Conservation (phyloP, 306 rosid genomes). For the Begonia fuchsioides region DNA sequence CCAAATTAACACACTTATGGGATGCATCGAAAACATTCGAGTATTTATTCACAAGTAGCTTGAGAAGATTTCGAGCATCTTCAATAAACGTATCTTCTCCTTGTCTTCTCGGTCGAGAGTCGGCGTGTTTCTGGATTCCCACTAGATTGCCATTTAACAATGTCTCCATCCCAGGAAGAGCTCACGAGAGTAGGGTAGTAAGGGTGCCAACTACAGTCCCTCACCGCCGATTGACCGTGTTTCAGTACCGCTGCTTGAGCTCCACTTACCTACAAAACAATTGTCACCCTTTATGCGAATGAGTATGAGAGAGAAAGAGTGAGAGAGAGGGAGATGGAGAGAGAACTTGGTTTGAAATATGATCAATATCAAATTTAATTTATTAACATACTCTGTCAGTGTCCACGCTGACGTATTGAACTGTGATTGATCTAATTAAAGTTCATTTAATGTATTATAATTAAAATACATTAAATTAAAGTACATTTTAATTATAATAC, state of each 20-base stretch:
- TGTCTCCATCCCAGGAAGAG: slow-evolving; percentile 90
- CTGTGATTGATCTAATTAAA: too few species aligned
- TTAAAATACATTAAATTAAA: too few species aligned
- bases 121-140: slow-evolving; percentile 28
- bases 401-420: too few species aligned
- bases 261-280: slow-evolving; percentile 52
- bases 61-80: neutral
- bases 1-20: too few species aligned
- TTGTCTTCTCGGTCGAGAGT: slow-evolving; percentile 18
- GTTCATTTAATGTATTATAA: too few species aligned
- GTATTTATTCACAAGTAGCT: too few species aligned
- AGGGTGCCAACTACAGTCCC: slow-evolving; percentile 99
- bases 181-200: slow-evolving; percentile 59
- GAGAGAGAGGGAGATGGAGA: too few species aligned
- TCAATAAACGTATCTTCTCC: slow-evolving; percentile 23
- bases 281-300: neutral
- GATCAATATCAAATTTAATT: too few species aligned
- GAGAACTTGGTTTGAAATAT: too few species aligned
- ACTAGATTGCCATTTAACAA: slow-evolving; percentile 71
- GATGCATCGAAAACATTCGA: too few species aligned
- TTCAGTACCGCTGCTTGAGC: slow-evolving; percentile 67
- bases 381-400: too few species aligned
- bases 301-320: neutral
- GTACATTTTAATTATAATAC: too few species aligned
- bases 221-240: slow-evolving; percentile 80